A percentile compares a stretch with the other conserved stretches of the same genome.
Evolutionary conservation across 1,139 yeast genomes (phyloP).

Genomic region (Suhomyces kunorum): DNA sequence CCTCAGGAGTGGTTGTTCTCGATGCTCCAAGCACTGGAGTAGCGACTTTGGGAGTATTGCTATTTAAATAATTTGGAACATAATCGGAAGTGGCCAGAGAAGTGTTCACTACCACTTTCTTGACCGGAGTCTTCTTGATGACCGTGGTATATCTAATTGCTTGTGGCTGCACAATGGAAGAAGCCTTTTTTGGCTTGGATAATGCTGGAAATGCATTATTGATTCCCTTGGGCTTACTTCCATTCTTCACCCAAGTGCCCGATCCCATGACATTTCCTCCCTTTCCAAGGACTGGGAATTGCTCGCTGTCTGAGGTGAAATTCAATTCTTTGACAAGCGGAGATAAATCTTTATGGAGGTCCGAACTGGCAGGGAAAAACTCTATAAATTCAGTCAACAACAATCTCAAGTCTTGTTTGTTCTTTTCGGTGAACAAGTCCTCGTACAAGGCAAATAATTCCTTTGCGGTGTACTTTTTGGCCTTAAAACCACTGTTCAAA

Average conservation of each 20-base stretch:
- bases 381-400: constrained; percentile 60
- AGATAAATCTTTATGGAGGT: constrained; percentile 29
- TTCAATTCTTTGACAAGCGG: constrained; percentile 27
- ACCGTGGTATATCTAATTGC: constrained; percentile 42
- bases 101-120: constrained; percentile 18
- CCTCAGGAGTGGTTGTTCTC: constrained; percentile 10
- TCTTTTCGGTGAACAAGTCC: constrained; percentile 47
- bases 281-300: constrained; percentile 37
- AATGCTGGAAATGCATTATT: constrained; percentile 56
- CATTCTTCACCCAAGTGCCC: constrained; percentile 34
- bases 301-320: constrained; percentile 23
- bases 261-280: constrained; percentile 10
- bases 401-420: constrained; percentile 50
- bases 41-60: constrained; percentile 18
- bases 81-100: constrained; percentile 26
- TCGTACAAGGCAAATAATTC: constrained; percentile 54
- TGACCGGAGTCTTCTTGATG: constrained; percentile 25
- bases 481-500: constrained; percentile 51
- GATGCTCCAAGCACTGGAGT: constrained; percentile 18
- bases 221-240: constrained; percentile 18
- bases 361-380: constrained; percentile 44
- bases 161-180: constrained; percentile 18
- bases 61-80: constrained; percentile 36
- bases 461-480: constrained; percentile 48
- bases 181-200: constrained; percentile 38